Evolutionary conservation across 352 stramenopile species (phyloP), one percentile per base, ranked within the genome.

Genomic region (Phytophthora podocarpi): DNA sequence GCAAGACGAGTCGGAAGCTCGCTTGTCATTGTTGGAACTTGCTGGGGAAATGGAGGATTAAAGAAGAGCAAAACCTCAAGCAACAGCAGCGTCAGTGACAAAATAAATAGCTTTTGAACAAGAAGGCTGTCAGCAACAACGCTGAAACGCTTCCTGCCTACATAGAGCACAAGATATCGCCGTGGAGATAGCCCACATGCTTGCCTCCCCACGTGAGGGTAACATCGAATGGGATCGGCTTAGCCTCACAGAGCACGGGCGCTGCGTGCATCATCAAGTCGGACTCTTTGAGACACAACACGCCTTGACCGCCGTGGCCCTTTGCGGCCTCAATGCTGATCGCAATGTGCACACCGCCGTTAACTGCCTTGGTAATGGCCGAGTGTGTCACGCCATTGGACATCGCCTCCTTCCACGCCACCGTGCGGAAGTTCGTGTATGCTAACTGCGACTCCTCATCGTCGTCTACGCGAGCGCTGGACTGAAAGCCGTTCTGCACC

Each of bases 121-220:
- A 42, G 35, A 20, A 57, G 46, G 13, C 35, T 52, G 24, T 4
- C 24, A 37, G 24, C 5, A 8, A 41, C 32, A 18, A 31, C 42
- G 45, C 20, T 52, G 45, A 6, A 42, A 12, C n/a, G 12, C 13
- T 28, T 21, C 21, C 20, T 27, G 31, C 32, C 51, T 79, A 83
- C 59, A 80, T 72, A 34, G 65, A 74, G 47, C 70, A 77, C 35
- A 82, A 64, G 23, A 82, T 64, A 24, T 82, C 73, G 41, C 73
- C 70, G 40, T 83, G 74, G 20, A 83, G 52, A 58, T 80, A 83
- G 2, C 72, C 75, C 15, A 89, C 80, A 41, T 90, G 78, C 42
- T 85, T 90, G 46, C 78, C 80, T 43, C 78, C 78, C 84, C 84
- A 93, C 3, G 84, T 90, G 6, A 93, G 74, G 23, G 56, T 64